Base-by-base conservation (phyloP, 768 basidiomycete genomes). In the Tephrocybe rancida region DNA sequence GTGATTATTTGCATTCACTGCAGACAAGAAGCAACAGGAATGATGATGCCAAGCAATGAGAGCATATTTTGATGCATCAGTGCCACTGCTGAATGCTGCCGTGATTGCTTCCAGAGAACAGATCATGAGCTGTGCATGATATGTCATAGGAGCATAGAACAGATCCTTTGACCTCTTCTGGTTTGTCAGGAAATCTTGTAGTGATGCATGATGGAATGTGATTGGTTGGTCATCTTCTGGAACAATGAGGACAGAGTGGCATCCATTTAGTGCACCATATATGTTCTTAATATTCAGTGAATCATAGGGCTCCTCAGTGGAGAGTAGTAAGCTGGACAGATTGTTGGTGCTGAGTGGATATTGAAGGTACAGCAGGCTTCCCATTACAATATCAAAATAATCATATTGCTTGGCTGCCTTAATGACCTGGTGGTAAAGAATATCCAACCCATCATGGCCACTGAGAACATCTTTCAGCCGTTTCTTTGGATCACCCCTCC, bases 11-110 rank as follows among this genome's bases (percentile, higher is more conserved):
- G 16, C 16, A 14, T 26, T 9, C 9, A 16, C 38, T 25, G 19
- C 21, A 30, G 42, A 41, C 42, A 52, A 32, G 18, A 52, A 43
- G 39, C 27, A 44, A 52, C 42, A 34, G 18, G 50, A 38, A 52
- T 52, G 50, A 44, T 52, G 32, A 52, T 44, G 34, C 50, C 50
- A 52, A 6, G 50, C 39, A 25, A 52, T 25, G 27, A 52, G 50
- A 30, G 50, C 42, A 44, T 52, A 52, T 52, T 52, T 27, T 32
- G 50, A 41, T 44, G 50, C 38, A 52, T 16, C 18, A 21, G 7
- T 41, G 24, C 29, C 16, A 43, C 32, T 24, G 27, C 26, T 27
- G 41, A 52, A 41, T 14, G 42, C 24, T 32, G 25, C 22, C 3
- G 41, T 52, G 32, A 52, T 52, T 27, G 27, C 50, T 43, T 32